Evolutionary conservation across 352 stramenopile genomes (phyloP), one percentile per base, ranked within the genome.

Genomic region (Phytopythium cucurbitacearum): DNA sequence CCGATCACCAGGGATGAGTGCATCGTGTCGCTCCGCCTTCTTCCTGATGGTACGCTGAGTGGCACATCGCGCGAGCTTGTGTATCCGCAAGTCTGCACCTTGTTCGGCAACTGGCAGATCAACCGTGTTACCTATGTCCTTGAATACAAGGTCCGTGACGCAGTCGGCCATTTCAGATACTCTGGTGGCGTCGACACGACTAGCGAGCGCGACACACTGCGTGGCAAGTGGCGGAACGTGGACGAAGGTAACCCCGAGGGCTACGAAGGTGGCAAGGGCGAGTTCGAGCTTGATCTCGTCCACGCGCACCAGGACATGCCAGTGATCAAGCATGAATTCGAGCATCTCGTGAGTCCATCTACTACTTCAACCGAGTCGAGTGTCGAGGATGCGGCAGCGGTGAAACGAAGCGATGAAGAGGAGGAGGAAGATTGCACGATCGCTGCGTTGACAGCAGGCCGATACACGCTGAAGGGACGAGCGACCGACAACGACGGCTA

Each of bases 401-500:
- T 39, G n/a, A 39, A 40, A 40, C 28, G 35, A 43, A n/a, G 21
- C 7, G 15, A 11, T 8, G 48, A 59, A 8, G 65, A 70, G 7
- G 56, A 78, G 4, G 68, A 71, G 0, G 59, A 66, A 11, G 64
- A 57, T 3, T 48, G 55, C n/a, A 21, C 28, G 7, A 73, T 84
- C 11, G 49, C 48, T 7, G 64, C 65, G 11, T 66, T 90, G 5
- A 90, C 80, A 8, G 76, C 73, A 1, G 80, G 80, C 7, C 40
- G 60, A 10, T 90, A 80, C 59, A 59, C 61, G 42, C 59, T 90
- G 4, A 78, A 77, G 33, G 80, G 80, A 5, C 70, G 71, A n/a
- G 75, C 76, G 4, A 86, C 69, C 16, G 80, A 90, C 42, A 62
- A 67, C 9, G 80, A 90, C 16, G 80, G 76, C 9, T 90, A 90